Base-by-base conservation (phyloP, 208 protist genomes). In the Naegleria fowleri region DNA sequence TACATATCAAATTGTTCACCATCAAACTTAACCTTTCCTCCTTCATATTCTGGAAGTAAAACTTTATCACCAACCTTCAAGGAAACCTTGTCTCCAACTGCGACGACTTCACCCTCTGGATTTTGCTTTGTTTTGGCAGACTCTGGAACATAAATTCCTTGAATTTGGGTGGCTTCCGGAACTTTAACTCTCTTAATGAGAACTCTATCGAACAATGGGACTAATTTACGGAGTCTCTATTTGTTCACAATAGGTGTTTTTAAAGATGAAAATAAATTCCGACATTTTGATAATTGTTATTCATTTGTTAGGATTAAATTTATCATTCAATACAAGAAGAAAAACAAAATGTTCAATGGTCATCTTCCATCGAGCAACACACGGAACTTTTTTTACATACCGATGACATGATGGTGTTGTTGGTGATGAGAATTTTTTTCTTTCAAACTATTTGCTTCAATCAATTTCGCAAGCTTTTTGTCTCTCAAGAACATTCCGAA, bases 61-160 rank as follows among this genome's bases (percentile, higher is more conserved):
- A 89, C 86, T 40, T 40, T 89, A 40, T 89, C 86, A n/a, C 86
- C 86, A 29, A 67, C 33, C 19, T 59, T 89, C n/a, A 89, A 89
- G 59, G 4, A 40, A 55, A 6, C 15, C 4, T 41, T 41, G 25
- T n/a, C 5, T n/a, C 86, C 86, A 13, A 89, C 36, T 40, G 86
- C 86, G 29, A 89, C 22, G 67, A 89, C 86, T 67, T 67, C 9
- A 41, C 48, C 86, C 59, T 52, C 48, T 55, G 48, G 11, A 40
- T 89, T 89, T 11, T 89, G 5, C 6, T 25, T 40, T 38, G 38
- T 15, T 29, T 52, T 87, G 0, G 51, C n/a, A 29, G 86, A 25
- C 59, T 89, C 86, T 67, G 86, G 86, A 67, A 89, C 41, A 67
- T 36, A 67, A 11, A 89, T 38, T 9, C 86, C 48, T 43, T 40